Evolutionary conservation across 2,329 filamentous ascomycete species (phyloP), one percentile per base, ranked within the genome.

Genomic region (Ophiostoma angusticollis): DNA sequence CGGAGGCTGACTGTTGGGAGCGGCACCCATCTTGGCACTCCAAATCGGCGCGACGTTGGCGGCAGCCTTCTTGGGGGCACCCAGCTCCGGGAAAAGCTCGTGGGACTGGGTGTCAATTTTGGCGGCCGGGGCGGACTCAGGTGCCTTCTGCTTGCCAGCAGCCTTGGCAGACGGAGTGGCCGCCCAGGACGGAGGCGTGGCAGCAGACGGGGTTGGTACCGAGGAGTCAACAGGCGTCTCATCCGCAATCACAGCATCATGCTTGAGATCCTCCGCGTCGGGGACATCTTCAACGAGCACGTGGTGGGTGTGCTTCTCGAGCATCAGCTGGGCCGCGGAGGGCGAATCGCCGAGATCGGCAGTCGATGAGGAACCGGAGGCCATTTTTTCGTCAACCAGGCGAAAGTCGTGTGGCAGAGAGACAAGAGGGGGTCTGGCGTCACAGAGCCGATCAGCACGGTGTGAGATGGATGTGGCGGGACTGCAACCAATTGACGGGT

Each of bases 71-170:
- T 76, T 77, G 41, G 68, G 60, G 17, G 64, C 72, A 46, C 87
- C 89, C 33, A 98, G 74, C 50, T 87, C 79, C n/a, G 91, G 91
- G 70, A 98, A 98, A 43, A 84, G 67, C 60, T 96, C 87, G 55
- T 93, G 83, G 14, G 84, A 93, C 53, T 84, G 73, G 16, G 84
- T 87, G 59, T 96, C 84, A 45, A 95, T 64, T 37, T 68, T 51
- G 31, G 62, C 59, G 23, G 60, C 45, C 31, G 57, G 48, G 31
- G 54, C 56, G 2, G 63, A 57, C 24, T 67, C 58, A 40, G 72
- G 65, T 25, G 66, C 67, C 56, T 78, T 79, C 55, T 81, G 75
- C 65, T 84, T 85, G 38, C 72, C 75, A 31, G 74, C 72, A 44
- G 74, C 69, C 60, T 81, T 84, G 37, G 73, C 62, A 44, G 74